Evolutionary conservation across 23 red algal genomes (phyloP), one percentile per base, ranked within the genome.

Genomic region (Gracilaria caudata): DNA sequence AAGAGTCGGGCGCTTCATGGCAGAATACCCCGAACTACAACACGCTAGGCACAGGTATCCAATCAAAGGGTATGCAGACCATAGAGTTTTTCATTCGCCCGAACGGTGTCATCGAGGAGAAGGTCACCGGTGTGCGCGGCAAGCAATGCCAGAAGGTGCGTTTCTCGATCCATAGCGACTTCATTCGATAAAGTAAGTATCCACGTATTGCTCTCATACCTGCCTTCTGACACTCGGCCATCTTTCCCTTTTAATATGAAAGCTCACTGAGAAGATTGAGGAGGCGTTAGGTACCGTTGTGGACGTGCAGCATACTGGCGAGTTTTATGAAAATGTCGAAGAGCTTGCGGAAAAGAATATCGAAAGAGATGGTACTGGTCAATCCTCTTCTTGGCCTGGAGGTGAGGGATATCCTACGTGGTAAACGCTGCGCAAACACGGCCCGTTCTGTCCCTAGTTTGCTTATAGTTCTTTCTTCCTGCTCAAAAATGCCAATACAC

Each of bases 241-340:
- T 65, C 38, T 12, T 33, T 21, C 12, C 65, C 39, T 58, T 0
- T 36, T 53, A 17, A 7, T 53, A 32, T 21, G 12, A 36, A 19
- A 87, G 83, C 47, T 87, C 23, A 76, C 83, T n/a, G 68, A 75
- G 72, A 78, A 87, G 17, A 75, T 87, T 78, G 83, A 87, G 40
- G 46, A 74, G 29, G 83, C 68, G 46, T 25, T 87, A 14, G 83
- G 83, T 5, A 33, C 23, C 0, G 83, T 87, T 24, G 57, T 65
- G 11, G 29, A 73, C 73, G 68, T 68, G 4, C 36, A 87, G 32
- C 39, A 87, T 39, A 87, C 83, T 10, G 70, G 65, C 23, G 83
- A 87, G 21, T 87, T 44, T 26, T 87, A 71, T 61, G 65, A 87
- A 28, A 63, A 46, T 26, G 56, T 35, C 14, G 51, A 51, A 1